Evolutionary conservation across 2,329 filamentous ascomycete genomes (phyloP), one percentile per base, ranked within the genome.

Genomic region (Fusarium armeniacum): DNA sequence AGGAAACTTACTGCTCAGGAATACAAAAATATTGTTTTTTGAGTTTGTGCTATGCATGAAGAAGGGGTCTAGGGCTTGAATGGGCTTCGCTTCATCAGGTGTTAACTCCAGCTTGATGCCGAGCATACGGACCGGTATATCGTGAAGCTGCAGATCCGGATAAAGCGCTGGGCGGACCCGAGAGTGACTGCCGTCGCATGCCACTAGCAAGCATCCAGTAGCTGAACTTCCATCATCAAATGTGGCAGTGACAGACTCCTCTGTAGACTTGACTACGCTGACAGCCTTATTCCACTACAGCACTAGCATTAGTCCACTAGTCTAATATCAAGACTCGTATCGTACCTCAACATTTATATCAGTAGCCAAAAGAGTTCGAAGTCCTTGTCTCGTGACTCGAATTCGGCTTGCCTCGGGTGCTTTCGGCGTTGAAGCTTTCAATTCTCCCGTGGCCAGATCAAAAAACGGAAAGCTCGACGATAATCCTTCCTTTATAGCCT

Each of bases 41-140:
- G 86, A 85, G 38, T 87, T 81, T 1, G 82, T 81, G 0, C 86
- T 86, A 52, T 88, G 86, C 22, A 88, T 80, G 51, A 88, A 86
- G 43, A 83, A 86, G 0, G 86, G 83, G 55, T 89, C 86, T 1
- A 87, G 79, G 2, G 77, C 77, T 8, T 79, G 78, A 4, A 87
- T 78, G 0, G 81, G 80, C 2, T 76, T 73, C 20, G 84, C 79
- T 40, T 85, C 76, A 18, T 81, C 77, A 0, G 79, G 74, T 0
- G 81, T 77, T 35, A 84, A 80, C 0, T 80, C 69, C 9, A 83
- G 70, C 43, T 81, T 84, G 12, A 82, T 78, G 4, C 86, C 86
- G 3, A 87, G 75, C 46, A 86, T 73, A 33, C 83, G 78, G 5
- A 87, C 78, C 2, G 85, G 85, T 11, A 89, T 75, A 7, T 79